These are phyloP conservation scores for Sporothrix inflata DNA, from an alignment of 2,329 filamentous ascomycete species.

Conservation along the genomic window DNA sequence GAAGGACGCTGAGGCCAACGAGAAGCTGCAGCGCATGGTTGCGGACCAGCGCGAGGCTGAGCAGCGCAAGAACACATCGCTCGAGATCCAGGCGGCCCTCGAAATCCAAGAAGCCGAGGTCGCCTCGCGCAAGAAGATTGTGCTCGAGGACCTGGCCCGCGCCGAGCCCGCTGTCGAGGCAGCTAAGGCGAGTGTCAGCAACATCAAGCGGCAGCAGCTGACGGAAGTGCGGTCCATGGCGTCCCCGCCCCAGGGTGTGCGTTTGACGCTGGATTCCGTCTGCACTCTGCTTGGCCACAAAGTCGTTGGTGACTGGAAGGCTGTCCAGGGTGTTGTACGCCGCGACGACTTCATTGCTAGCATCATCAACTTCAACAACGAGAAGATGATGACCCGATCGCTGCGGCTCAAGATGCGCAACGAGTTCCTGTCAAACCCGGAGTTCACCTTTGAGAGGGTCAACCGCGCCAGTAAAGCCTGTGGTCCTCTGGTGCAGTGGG, in stretches of 20 bases:
- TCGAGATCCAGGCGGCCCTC: constrained; percentile 85
- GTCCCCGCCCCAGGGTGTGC: constrained; percentile 86
- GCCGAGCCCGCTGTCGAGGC: constrained; percentile 92
- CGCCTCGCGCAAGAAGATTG: constrained; percentile 78
- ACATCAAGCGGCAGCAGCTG: constrained; percentile 96
- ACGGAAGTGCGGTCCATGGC: constrained; percentile 98
- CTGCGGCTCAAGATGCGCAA: constrained; percentile 87
- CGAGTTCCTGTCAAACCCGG: constrained; percentile 87
- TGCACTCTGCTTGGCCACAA: constrained; percentile 92
- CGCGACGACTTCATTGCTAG: constrained; percentile 96
- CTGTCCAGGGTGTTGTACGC: constrained; percentile 83
- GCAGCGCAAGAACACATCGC: constrained; percentile 81
- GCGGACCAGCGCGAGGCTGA: constrained; percentile 94
- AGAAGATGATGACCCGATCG: constrained; percentile 84
- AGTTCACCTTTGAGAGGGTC: constrained; percentile 95
- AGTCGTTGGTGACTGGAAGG: constrained; percentile 85
- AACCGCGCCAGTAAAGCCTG: constrained; percentile 96
- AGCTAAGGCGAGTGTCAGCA: constrained; percentile 94
- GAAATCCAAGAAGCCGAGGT: constrained; percentile 91
- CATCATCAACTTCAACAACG: constrained; percentile 97
- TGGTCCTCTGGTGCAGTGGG: constrained; percentile 96
- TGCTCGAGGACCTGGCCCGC: constrained; percentile 82
- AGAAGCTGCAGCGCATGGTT: constrained; percentile 96
- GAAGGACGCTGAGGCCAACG: constrained; percentile 94
- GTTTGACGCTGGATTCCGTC: constrained; percentile 91